These are phyloP conservation scores for Macrophomina pseudophaseolina DNA, from an alignment of 2,329 filamentous ascomycete species.

Conservation along the genomic window DNA sequence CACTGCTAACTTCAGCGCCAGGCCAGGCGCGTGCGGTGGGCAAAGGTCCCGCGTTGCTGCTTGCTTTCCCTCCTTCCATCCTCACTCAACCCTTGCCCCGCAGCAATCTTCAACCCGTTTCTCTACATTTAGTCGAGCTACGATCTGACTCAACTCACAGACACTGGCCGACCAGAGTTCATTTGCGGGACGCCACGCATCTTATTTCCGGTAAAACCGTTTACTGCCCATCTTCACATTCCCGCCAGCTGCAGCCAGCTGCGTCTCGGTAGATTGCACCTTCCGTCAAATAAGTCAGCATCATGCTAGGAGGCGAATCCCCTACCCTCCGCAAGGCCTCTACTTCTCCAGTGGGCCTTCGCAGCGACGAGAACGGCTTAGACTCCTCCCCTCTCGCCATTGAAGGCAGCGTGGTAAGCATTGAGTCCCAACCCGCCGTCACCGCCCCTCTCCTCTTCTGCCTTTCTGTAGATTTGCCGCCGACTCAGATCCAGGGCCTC, in stretches of 20 bases:
- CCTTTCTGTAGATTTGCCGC: background rate
- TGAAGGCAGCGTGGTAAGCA: slow-evolving; percentile 39
- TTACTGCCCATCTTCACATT: slow-evolving; percentile 38
- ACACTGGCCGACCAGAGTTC: slow-evolving; percentile 13
- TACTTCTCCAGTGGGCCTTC: slow-evolving; percentile 34
- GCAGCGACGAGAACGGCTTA: slow-evolving; percentile 39
- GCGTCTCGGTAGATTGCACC: background rate
- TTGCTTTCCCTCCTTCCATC: slow-evolving; percentile 16
- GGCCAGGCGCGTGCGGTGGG: background rate
- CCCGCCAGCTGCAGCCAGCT: background rate
- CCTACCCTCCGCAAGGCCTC: slow-evolving; percentile 47
- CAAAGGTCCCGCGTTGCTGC: background rate
- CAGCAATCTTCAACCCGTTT: slow-evolving; percentile 11
- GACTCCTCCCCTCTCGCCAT: slow-evolving; percentile 43
- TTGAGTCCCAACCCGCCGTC: slow-evolving; percentile 29
- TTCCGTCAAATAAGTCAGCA: slow-evolving; percentile 32
- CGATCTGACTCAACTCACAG: slow-evolving; percentile 18
- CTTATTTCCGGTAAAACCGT: slow-evolving; percentile 27
- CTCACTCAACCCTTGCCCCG: slow-evolving; percentile 21
- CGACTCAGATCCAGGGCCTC: slow-evolving; percentile 37
- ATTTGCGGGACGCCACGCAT: slow-evolving; percentile 18
- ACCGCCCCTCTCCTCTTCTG: slow-evolving; percentile 29
- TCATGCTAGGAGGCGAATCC: slow-evolving; percentile 48
- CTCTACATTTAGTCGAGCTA: slow-evolving; percentile 23
- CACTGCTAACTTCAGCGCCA: background rate